phyloP scores from a whole-genome alignment of 192 early-diverging fungal genomes.

The Pecoramyces ruminantium region DNA sequence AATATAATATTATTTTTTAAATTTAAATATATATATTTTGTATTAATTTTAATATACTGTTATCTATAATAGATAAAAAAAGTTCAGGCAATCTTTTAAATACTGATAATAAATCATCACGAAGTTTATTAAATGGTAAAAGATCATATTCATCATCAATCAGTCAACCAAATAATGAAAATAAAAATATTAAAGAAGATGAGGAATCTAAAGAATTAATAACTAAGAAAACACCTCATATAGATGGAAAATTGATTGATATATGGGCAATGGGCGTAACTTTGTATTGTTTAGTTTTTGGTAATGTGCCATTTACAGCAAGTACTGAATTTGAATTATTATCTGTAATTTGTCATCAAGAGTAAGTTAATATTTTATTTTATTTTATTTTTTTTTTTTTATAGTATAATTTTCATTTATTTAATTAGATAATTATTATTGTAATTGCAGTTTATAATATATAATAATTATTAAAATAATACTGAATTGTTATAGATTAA shows the following conservation, averaged over 20 bases:
- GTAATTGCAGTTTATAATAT: too few relatives aligned
- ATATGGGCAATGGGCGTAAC: slow-evolving; percentile 97
- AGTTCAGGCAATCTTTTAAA: too few relatives aligned
- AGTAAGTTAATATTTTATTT: slow-evolving; percentile 26
- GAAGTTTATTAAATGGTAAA: too few relatives aligned
- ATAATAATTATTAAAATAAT: too few relatives aligned
- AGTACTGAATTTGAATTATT: slow-evolving; percentile 93
- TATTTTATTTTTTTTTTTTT: slow-evolving; percentile 8
- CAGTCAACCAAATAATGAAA: too few relatives aligned
- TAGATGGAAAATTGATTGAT: slow-evolving; percentile 64
- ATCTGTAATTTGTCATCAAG: slow-evolving; percentile 64
- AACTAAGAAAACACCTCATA: not conserved
- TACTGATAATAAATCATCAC: too few relatives aligned
- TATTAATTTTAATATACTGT: too few relatives aligned
- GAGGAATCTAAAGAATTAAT: not conserved
- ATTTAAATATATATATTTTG: too few relatives aligned
- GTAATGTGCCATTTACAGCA: slow-evolving; percentile 80
- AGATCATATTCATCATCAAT: too few relatives aligned
- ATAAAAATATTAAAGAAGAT: too few relatives aligned
- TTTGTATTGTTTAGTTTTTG: slow-evolving; percentile 84
- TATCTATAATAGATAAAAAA: too few relatives aligned
- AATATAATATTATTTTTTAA: too few relatives aligned
- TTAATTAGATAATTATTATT: slow-evolving; percentile 2
- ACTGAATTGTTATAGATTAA: slow-evolving; percentile 14
- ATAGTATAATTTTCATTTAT: slow-evolving; percentile 10